Conservation (phyloP, 148 eudicot species). For the Cornus florida region DNA sequence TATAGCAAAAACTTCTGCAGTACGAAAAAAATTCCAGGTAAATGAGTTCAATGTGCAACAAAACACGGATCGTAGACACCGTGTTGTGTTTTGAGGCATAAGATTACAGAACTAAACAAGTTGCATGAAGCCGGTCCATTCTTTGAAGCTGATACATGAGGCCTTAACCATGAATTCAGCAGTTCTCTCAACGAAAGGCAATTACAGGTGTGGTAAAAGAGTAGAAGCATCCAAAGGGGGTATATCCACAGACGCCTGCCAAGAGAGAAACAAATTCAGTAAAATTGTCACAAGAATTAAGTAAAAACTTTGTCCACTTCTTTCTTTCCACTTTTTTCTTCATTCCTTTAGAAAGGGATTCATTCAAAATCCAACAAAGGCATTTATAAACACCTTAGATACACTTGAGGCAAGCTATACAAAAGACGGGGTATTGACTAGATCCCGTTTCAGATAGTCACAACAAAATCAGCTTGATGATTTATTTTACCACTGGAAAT, state of each 20-base stretch:
- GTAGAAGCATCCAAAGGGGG: constrained; percentile 66
- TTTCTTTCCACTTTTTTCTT: not conserved
- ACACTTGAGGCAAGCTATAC: too few relatives aligned
- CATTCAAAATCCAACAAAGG: not conserved
- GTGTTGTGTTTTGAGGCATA: not conserved
- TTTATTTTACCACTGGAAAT: too few relatives aligned
- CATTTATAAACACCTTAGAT: not conserved
- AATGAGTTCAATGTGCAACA: not conserved
- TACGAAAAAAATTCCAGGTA: too few relatives aligned
- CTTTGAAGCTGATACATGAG: not conserved
- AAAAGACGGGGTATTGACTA: too few relatives aligned
- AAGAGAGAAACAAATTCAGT: constrained; percentile 8
- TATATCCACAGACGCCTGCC: constrained; percentile 63
- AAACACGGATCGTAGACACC: not conserved
- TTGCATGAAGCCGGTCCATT: not conserved
- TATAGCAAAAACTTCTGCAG: too few relatives aligned
- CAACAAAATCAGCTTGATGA: too few relatives aligned
- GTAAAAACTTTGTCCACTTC: not conserved
- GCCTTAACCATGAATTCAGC: not conserved
- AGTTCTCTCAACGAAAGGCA: not conserved
- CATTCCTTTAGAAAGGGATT: not conserved
- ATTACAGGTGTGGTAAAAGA: constrained; percentile 53
- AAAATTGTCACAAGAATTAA: not conserved
- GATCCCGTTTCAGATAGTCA: too few relatives aligned
- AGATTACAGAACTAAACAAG: not conserved